Evolutionary conservation across 2,329 filamentous ascomycete genomes (phyloP).

Genomic region (Penicillium sp.): DNA sequence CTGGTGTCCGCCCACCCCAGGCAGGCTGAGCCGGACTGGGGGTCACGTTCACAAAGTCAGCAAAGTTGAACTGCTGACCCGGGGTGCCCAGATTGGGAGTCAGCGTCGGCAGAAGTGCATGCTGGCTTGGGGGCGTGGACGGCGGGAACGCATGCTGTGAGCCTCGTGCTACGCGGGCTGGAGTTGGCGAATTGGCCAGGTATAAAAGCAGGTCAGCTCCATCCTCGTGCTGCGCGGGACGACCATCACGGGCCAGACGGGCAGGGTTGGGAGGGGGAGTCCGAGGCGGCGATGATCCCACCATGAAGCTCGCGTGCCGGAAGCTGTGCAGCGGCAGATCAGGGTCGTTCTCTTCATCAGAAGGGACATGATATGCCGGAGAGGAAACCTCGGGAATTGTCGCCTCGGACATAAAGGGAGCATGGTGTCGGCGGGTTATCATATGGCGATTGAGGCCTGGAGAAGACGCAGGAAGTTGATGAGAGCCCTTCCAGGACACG

Average conservation of each 20-base stretch:
- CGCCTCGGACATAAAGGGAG: constrained; percentile 77
- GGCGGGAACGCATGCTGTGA: constrained; percentile 58
- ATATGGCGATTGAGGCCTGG: constrained; percentile 77
- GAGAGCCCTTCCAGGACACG: constrained; percentile 72
- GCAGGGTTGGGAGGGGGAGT: constrained; percentile 69
- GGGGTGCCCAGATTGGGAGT: constrained; percentile 70
- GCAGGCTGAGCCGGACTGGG: constrained; percentile 89
- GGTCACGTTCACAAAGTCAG: constrained; percentile 96
- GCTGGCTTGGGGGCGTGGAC: constrained; percentile 74
- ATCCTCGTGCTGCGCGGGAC: constrained; percentile 67
- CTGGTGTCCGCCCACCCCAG: constrained; percentile 65
- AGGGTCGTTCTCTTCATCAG: constrained; percentile 79
- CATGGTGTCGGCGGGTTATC: constrained; percentile 71
- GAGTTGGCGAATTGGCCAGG: constrained; percentile 87
- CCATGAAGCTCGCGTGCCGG: constrained; percentile 50
- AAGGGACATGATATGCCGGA: constrained; percentile 38
- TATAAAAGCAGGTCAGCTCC: constrained; percentile 80
- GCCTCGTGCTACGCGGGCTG: constrained; percentile 62
- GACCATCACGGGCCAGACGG: constrained; percentile 53
- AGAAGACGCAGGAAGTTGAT: constrained; percentile 80
- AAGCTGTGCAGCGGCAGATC: constrained; percentile 64
- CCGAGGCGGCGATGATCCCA: constrained; percentile 78
- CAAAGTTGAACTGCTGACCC: constrained; percentile 84
- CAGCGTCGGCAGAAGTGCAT: constrained; percentile 52
- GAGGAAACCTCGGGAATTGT: constrained; percentile 68